Percentiles rank a stretch among this genome's conserved stretches.
Evolutionary conservation across 2,329 filamentous ascomycete genomes (phyloP).

Genomic region (Basipetospora chlamydospora): DNA sequence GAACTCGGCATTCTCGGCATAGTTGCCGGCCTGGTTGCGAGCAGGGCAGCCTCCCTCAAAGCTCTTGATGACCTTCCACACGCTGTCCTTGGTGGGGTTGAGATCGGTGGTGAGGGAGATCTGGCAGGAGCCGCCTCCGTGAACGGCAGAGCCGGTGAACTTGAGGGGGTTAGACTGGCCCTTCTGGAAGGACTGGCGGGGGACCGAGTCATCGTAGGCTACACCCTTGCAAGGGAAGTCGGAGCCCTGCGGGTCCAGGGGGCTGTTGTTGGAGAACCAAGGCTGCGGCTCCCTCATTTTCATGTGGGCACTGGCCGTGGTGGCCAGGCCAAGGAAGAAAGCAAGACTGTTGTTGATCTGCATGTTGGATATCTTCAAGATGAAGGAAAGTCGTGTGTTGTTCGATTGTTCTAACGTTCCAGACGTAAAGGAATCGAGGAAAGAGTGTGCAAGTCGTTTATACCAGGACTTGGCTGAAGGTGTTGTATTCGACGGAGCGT

Average conservation of each 20-base stretch:
- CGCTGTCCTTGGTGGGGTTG: conserved; percentile 46
- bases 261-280: conserved; percentile 45
- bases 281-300: conserved; percentile 54
- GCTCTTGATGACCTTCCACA: conserved; percentile 83
- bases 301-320: conserved; percentile 60
- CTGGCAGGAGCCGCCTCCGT: conserved; percentile 90
- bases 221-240: conserved; percentile 73
- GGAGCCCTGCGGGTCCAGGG: conserved; percentile 40
- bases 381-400: conserved; percentile 27
- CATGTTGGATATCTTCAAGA: conserved; percentile 28
- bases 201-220: conserved; percentile 27
- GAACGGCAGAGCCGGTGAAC: conserved; percentile 60
- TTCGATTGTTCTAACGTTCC: conserved; percentile 21
- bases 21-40: conserved; percentile 39
- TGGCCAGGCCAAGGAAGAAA: conserved; percentile 39
- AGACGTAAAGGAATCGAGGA: conserved; percentile 16
- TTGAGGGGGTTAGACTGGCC: conserved; percentile 31
- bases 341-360: conserved; percentile 29
- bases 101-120: conserved; percentile 70
- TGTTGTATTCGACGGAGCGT: too few species aligned
- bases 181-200: conserved; percentile 41
- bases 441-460: conserved; percentile 3
- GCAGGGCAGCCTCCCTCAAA: conserved; percentile 77
- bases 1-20: conserved; percentile 29
- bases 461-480: too few species aligned